Conservation (phyloP, 768 basidiomycete genomes). For the Termitomyces sp. region DNA sequence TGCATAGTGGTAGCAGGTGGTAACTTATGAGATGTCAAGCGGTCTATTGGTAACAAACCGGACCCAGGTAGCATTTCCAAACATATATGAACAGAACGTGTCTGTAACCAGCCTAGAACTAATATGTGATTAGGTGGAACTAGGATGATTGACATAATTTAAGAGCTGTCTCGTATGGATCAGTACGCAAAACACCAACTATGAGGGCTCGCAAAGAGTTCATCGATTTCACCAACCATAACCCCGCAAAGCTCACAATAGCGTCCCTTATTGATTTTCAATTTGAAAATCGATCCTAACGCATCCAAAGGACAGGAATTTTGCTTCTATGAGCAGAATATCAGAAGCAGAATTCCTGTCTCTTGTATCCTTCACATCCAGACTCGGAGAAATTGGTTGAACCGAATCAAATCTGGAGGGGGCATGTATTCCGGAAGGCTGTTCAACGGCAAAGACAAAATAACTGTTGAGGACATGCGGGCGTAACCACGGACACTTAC, state of each 20-base stretch:
- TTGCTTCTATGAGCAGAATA: slow-evolving; percentile 20
- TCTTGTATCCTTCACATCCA: slow-evolving; percentile 17
- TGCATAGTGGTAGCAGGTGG: background rate
- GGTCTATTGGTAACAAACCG: background rate
- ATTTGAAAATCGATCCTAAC: slow-evolving; percentile 16
- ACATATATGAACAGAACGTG: background rate
- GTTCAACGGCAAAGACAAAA: slow-evolving; percentile 16
- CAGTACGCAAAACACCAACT: slow-evolving; percentile 11
- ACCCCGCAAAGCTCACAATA: background rate
- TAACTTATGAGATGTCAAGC: background rate
- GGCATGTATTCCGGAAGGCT: slow-evolving; percentile 23
- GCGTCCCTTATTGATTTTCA: slow-evolving; percentile 12
- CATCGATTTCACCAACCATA: slow-evolving; percentile 10
- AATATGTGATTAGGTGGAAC: no score
- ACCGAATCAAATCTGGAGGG: slow-evolving; percentile 20
- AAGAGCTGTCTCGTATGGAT: slow-evolving; percentile 11
- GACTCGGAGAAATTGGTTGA: slow-evolving; percentile 13
- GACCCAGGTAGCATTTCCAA: slow-evolving; percentile 7
- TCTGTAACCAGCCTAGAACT: background rate
- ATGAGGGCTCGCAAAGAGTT: background rate
- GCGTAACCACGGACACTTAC: slow-evolving; percentile 17
- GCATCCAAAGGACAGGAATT: slow-evolving; percentile 18
- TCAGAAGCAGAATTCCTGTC: slow-evolving; percentile 11
- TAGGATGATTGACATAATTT: background rate
- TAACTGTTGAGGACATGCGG: slow-evolving; percentile 3